Base-by-base conservation (phyloP, 2,329 filamentous ascomycete species). In the Meredithiella fracta region DNA sequence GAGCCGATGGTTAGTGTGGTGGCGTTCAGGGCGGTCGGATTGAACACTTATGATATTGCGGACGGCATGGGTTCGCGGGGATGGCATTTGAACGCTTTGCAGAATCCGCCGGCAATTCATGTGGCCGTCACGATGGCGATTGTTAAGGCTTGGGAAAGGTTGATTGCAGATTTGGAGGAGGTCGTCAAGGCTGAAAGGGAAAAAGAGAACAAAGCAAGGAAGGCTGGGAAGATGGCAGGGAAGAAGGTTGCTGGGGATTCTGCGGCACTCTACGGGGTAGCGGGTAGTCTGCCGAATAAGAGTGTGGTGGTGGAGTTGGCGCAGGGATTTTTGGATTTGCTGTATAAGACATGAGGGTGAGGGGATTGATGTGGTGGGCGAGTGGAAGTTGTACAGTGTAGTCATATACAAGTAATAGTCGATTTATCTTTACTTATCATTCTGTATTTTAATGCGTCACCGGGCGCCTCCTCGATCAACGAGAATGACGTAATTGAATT, bases 51-150 rank as follows among this genome's bases (percentile, higher is more conserved):
- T 71, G 90, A 95, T 65, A 80, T 98, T 61, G 88, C 91, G 6
- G 92, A 98, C 68, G 86, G 73, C 62, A 91, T 98, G 84, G 79
- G 78, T 11, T 72, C 71, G 0, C 84, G 83, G 65, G 91, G 92
- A 2, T 98, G 92, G 92, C 92, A 98, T 70, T 75, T 98, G 59
- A 98, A 97, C 65, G 87, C 90, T 2, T 76, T 98, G 60, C 92
- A 98, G 70, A 83, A 80, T 63, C 92, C 92, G 1, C 83, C 92
- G 0, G 92, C 89, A 20, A 88, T 98, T 56, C 92, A 98, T 67
- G 80, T 97, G 40, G 92, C 92, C 11, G 89, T 97, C 40, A 98
- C 92, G 0, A 68, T 94, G 62, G 91, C 91, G 15, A 86, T 94
- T 51, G 81, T 82, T 22, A 83, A 83, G 63, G 87, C 84, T 1